Conservation (phyloP, 1,284 basidiomycete genomes). For the Salmacisia buchloeana region DNA sequence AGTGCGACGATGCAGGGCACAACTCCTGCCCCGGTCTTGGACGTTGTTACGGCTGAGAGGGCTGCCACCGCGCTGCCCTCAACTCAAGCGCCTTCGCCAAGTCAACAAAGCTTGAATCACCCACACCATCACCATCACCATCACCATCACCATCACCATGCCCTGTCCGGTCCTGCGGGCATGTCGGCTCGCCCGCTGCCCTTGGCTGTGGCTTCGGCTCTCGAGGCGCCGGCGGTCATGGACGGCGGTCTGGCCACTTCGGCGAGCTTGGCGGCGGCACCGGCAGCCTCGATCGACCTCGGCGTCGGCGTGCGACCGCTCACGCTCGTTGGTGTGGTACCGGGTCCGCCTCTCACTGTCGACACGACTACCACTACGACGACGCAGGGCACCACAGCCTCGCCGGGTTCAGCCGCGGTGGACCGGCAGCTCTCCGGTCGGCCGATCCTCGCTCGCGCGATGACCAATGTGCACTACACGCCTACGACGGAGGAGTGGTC, state of each 20-base stretch:
- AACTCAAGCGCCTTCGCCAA: too few species aligned
- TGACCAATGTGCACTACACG: conserved; percentile 28
- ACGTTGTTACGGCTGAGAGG: too few species aligned
- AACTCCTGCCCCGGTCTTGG: too few species aligned
- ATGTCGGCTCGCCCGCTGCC: not conserved
- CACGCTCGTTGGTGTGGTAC: not conserved
- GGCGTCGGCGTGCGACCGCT: not conserved
- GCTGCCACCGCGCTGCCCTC: too few species aligned
- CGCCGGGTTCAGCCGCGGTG: conserved; percentile 13
- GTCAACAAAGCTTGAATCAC: conserved; percentile 4
- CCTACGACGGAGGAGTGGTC: conserved; percentile 46
- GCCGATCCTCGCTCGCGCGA: conserved; percentile 9
- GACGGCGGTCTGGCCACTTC: not conserved
- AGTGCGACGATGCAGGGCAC: too few species aligned
- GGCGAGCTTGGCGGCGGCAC: not conserved
- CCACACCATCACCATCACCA: conserved; percentile 9
- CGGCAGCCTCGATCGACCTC: not conserved
- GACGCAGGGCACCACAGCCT: conserved; percentile 2
- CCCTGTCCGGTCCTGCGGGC: not conserved
- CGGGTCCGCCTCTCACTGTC: conserved; percentile 13
- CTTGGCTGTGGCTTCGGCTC: not conserved
- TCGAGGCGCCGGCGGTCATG: not conserved
- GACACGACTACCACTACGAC: conserved; percentile 12
- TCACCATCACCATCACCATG: not conserved
- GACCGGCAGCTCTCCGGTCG: conserved; percentile 1